phyloP scores from a whole-genome alignment of 345 rosid genomes.

The Gossypium thurberi region DNA sequence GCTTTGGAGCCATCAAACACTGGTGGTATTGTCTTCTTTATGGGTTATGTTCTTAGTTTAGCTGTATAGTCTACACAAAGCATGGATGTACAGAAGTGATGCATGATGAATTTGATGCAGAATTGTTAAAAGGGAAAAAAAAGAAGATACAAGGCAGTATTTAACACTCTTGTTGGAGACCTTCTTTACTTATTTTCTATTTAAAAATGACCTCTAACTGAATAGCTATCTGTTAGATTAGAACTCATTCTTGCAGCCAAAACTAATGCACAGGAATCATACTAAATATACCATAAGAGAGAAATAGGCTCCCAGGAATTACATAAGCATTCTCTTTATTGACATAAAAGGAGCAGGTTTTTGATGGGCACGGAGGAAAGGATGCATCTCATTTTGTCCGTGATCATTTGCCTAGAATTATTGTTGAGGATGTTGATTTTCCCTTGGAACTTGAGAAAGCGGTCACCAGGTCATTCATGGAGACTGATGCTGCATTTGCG shows the following conservation, averaged over 20 bases:
- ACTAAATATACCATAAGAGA: neutral
- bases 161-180: neutral
- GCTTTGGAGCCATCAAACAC: neutral
- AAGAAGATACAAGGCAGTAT: neutral
- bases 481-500: constrained; percentile 70
- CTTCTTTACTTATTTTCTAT: neutral
- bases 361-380: constrained; percentile 88
- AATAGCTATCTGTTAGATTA: neutral
- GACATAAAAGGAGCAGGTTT: constrained; percentile 38
- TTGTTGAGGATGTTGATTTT: constrained; percentile 72
- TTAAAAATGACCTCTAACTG: neutral
- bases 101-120: neutral
- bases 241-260: neutral
- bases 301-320: neutral
- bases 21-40: neutral
- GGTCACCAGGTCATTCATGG: constrained; percentile 53
- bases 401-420: constrained; percentile 68
- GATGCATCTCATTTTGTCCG: constrained; percentile 66
- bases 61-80: neutral
- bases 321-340: neutral
- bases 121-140: neutral
- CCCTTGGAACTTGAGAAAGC: constrained; percentile 65
- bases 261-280: neutral
- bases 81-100: neutral
- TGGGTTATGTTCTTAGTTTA: neutral